Percentiles rank a stretch among this genome's conserved stretches.
Evolutionary conservation across 2,329 filamentous ascomycete species (phyloP).

Genomic region (Mycosphaerelloides madeirae): DNA sequence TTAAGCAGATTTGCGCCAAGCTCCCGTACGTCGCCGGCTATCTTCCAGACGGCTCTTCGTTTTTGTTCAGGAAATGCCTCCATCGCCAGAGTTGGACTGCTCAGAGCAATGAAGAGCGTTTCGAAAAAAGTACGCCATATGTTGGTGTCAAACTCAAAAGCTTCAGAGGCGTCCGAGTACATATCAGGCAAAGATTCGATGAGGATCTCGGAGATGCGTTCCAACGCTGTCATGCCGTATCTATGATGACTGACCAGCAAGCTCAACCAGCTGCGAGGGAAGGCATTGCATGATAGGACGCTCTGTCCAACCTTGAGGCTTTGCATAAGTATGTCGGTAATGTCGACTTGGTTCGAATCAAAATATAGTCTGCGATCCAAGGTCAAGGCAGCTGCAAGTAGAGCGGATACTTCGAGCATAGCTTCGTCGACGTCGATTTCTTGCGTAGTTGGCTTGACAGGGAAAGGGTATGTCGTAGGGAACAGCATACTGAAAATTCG

Average conservation of each 20-base stretch:
- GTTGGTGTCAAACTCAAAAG: slow-evolving; percentile 73
- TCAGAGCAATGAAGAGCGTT: slow-evolving; percentile 81
- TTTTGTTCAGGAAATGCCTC: slow-evolving; percentile 98
- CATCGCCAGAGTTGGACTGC: slow-evolving; percentile 79
- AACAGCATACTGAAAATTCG: slow-evolving; percentile 77
- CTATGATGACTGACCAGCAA: slow-evolving; percentile 61
- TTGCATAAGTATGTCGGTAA: slow-evolving; percentile 70
- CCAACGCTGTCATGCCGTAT: slow-evolving; percentile 77
- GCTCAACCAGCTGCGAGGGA: slow-evolving; percentile 85
- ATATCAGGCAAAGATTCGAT: slow-evolving; percentile 81
- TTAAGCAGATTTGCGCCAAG: slow-evolving; percentile 81
- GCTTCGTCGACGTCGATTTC: slow-evolving; percentile 62
- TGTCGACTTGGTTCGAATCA: slow-evolving; percentile 54
- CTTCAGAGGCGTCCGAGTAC: slow-evolving; percentile 62
- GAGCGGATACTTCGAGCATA: slow-evolving; percentile 79
- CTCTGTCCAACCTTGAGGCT: slow-evolving; percentile 81
- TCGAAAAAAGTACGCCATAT: slow-evolving; percentile 93
- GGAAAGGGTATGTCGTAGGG: slow-evolving; percentile 84
- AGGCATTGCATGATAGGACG: slow-evolving; percentile 82
- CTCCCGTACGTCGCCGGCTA: slow-evolving; percentile 91
- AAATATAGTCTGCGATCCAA: slow-evolving; percentile 28
- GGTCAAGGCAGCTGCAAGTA: slow-evolving; percentile 62
- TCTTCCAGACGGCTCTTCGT: slow-evolving; percentile 94
- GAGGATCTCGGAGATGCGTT: slow-evolving; percentile 74
- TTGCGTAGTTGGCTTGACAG: slow-evolving; percentile 60